These are phyloP conservation scores for Agapanthus africanus DNA, from an alignment of 106 monocot genomes.

Conservation along the genomic window DNA sequence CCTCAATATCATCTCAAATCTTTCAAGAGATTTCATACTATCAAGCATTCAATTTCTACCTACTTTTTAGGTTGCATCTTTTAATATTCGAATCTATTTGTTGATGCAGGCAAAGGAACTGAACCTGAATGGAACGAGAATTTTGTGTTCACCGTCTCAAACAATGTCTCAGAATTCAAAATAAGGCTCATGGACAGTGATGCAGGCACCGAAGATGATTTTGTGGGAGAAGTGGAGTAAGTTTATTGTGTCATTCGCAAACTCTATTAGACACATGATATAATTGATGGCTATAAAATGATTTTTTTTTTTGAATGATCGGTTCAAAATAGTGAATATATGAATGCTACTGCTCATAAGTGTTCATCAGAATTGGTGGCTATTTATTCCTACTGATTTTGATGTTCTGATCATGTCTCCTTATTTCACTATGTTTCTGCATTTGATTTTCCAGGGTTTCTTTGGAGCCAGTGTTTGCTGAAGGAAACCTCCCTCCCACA, in stretches of 20 bases:
- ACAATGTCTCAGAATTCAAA: constrained; percentile 29
- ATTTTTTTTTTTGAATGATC: no score
- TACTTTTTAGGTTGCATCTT: not conserved
- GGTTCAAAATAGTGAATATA: no score
- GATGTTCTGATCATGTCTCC: not conserved
- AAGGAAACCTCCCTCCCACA: constrained; percentile 66
- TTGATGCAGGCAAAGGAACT: constrained; percentile 40
- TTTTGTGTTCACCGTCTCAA: constrained; percentile 45
- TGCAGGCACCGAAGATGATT: constrained; percentile 31
- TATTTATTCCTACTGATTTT: not conserved
- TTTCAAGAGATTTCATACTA: not conserved
- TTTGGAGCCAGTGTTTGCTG: constrained; percentile 52
- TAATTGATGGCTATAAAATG: no score
- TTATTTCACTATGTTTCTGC: not conserved
- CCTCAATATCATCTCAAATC: not conserved
- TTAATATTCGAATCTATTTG: not conserved
- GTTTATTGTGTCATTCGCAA: not conserved
- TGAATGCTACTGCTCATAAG: no score
- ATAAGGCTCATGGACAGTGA: constrained; percentile 64
- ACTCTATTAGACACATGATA: no score
- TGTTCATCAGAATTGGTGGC: no score
- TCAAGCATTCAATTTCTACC: not conserved
- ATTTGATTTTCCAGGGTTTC: constrained; percentile 69
- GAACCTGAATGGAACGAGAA: constrained; percentile 65
- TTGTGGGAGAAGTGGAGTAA: constrained; percentile 52